A percentile compares a stretch with the other conserved stretches of the same genome.
Evolutionary conservation across 2,329 filamentous ascomycete species (phyloP).

Genomic region (Calonectria multiphialidica): DNA sequence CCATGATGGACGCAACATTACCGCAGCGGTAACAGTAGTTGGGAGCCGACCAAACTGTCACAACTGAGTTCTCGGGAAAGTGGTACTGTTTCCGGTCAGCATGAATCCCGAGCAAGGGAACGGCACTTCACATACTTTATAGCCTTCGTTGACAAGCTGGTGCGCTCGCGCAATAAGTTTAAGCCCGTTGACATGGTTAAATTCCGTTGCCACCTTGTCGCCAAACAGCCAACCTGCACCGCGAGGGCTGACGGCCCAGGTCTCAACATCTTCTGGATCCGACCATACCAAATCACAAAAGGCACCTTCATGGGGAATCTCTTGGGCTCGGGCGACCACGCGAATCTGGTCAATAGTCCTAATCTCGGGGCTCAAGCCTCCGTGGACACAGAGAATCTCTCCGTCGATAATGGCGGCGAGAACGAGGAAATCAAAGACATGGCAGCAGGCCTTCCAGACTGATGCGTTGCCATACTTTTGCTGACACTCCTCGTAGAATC

Average conservation of each 20-base stretch:
- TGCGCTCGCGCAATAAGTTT: conserved; percentile 97
- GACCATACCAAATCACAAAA: conserved; percentile 99
- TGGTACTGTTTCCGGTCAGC: conserved; percentile 75
- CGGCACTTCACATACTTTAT: conserved; percentile 74
- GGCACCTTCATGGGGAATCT: conserved; percentile 97
- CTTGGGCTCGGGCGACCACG: conserved; percentile 96
- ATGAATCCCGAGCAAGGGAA: not conserved
- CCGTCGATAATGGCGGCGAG: conserved; percentile 97
- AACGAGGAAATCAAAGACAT: conserved; percentile 98
- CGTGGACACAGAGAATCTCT: conserved; percentile 98
- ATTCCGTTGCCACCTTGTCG: conserved; percentile 96
- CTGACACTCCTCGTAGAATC: conserved; percentile 98
- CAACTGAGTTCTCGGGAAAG: conserved; percentile 93
- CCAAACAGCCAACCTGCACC: conserved; percentile 99
- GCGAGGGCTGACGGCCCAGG: conserved; percentile 93
- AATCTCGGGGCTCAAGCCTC: conserved; percentile 89
- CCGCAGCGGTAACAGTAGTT: conserved; percentile 97
- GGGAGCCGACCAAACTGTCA: conserved; percentile 98
- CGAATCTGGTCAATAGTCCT: conserved; percentile 99
- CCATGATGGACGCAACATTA: conserved; percentile 97
- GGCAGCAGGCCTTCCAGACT: conserved; percentile 99
- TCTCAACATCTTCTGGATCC: conserved; percentile 96
- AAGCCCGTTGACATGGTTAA: conserved; percentile 96
- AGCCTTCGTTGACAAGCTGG: conserved; percentile 97
- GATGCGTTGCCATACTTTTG: conserved; percentile 99